Percentiles rank a stretch among this genome's conserved stretches.
phyloP scores from a whole-genome alignment of 1,284 basidiomycete species.

The Ustilago trichophora region DNA sequence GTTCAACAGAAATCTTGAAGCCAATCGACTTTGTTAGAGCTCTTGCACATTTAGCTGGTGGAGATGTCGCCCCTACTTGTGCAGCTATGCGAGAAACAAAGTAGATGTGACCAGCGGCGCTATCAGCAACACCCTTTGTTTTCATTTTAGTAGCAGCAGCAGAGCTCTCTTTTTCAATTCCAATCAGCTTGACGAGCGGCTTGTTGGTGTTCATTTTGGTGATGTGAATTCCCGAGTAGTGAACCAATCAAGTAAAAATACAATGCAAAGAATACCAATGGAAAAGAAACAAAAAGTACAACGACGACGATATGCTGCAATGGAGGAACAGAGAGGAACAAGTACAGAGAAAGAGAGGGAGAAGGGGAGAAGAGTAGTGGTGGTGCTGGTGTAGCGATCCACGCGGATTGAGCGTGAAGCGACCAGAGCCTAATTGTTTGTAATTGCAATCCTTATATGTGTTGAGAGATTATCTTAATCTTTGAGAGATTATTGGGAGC shows the following conservation, averaged over 20 bases:
- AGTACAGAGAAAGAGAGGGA: not conserved
- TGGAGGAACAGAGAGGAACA: too few relatives aligned
- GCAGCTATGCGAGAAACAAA: too few relatives aligned
- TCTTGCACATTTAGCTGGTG: conserved; percentile 68
- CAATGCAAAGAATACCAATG: conserved; percentile 11
- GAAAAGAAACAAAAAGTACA: not conserved
- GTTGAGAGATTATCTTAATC: too few relatives aligned
- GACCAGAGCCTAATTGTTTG: not conserved
- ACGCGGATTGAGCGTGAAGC: conserved; percentile 3
- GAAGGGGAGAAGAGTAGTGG: not conserved
- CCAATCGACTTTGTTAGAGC: conserved; percentile 83
- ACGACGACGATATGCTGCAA: not conserved
- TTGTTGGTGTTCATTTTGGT: not conserved
- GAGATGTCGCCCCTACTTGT: conserved; percentile 27
- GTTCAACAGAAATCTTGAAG: conserved; percentile 92
- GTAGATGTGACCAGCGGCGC: too few relatives aligned
- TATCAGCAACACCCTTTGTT: too few relatives aligned
- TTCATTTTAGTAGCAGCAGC: too few relatives aligned
- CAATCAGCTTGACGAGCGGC: not conserved
- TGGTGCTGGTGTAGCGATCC: not conserved
- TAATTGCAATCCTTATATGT: too few relatives aligned
- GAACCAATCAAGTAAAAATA: conserved; percentile 13
- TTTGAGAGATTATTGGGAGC: not conserved
- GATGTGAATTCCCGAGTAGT: not conserved
- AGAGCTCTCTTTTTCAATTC: too few relatives aligned